Evolutionary conservation across 1,139 yeast species (phyloP), one percentile per base, ranked within the genome.

Genomic region (Zygoascus sp.): DNA sequence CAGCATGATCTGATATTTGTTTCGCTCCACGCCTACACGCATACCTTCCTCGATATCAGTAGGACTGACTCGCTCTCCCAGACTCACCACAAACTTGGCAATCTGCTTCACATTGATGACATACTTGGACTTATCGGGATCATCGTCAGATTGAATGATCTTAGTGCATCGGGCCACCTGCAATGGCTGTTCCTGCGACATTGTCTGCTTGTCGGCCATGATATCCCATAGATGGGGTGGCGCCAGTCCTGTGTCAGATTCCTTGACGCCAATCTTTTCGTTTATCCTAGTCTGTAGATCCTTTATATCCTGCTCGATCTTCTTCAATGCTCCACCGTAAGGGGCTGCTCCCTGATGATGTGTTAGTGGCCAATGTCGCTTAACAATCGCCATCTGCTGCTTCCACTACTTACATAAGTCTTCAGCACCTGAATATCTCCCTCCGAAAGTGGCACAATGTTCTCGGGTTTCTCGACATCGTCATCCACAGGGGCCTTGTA

Each of bases 11-110:
- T 90, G 96, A 69, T 94, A 92, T 68, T 92, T 92, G 62, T 87
- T 89, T 68, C 98, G 81, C 67, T 92, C 98, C 51, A 92, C 98
- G 61, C 98, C 99, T 40, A 92, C 97, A 65, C 98, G 79, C 98
- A 92, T 94, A 43, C 98, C 98, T 69, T 94, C 98, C 69, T 92
- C 98, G 52, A 92, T 90, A 76, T 92, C 99, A 1, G 98, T 92
- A 32, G 98, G 98, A 25, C 96, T 85, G 13, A 94, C 97, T 55
- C 96, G 78, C 65, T 94, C 97, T 41, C 97, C 99, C 53, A 92
- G 75, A 6, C 94, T 95, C 45, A 92, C 98, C 48, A 92, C 97
- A 65, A 92, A 92, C 69, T 92, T 92, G 57, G 99, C 99, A 60
- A 92, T 90, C 67, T 94, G 99, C 69, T 92, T 94, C 65, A 92